phyloP scores from a whole-genome alignment of 2,329 filamentous ascomycete genomes.

The Colletotrichum simmondsii region DNA sequence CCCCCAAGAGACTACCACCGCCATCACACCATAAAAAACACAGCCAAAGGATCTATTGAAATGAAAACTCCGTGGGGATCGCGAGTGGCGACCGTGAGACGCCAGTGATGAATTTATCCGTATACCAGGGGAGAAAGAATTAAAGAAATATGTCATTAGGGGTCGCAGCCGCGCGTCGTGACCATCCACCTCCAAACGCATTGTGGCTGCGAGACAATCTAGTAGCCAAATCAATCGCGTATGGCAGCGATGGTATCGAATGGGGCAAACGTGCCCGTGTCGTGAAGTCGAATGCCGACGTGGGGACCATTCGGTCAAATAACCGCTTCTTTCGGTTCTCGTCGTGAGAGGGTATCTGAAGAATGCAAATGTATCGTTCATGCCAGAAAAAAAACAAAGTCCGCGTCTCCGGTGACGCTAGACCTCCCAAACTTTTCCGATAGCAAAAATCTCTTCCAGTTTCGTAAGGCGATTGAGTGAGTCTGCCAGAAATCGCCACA shows the following conservation, averaged over 20 bases:
- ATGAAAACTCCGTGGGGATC: slow-evolving; percentile 30
- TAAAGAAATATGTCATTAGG: slow-evolving; percentile 38
- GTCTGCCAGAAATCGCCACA: background rate
- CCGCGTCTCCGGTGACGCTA: slow-evolving; percentile 31
- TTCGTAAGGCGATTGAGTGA: background rate
- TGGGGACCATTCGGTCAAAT: slow-evolving; percentile 29
- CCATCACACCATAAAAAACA: slow-evolving; percentile 6
- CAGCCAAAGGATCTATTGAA: slow-evolving; percentile 33
- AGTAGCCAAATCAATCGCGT: background rate
- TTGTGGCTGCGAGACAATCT: background rate
- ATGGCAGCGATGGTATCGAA: background rate
- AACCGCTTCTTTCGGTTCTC: slow-evolving; percentile 36
- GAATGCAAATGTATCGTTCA: slow-evolving; percentile 38
- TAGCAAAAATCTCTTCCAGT: slow-evolving; percentile 29
- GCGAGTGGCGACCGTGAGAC: slow-evolving; percentile 26
- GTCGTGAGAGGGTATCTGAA: slow-evolving; percentile 37
- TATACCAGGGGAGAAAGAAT: slow-evolving; percentile 37
- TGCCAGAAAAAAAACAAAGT: slow-evolving; percentile 34
- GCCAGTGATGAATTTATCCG: slow-evolving; percentile 37
- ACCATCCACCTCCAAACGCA: background rate
- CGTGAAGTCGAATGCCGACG: slow-evolving; percentile 31
- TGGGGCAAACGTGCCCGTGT: slow-evolving; percentile 18
- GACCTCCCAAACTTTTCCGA: slow-evolving; percentile 35
- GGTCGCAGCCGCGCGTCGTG: slow-evolving; percentile 9
- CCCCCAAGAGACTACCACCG: background rate